A percentile compares a stretch with the other conserved stretches of the same genome.
Conservation (phyloP, 2,329 filamentous ascomycete species). For the Cyanodermella asteris region DNA sequence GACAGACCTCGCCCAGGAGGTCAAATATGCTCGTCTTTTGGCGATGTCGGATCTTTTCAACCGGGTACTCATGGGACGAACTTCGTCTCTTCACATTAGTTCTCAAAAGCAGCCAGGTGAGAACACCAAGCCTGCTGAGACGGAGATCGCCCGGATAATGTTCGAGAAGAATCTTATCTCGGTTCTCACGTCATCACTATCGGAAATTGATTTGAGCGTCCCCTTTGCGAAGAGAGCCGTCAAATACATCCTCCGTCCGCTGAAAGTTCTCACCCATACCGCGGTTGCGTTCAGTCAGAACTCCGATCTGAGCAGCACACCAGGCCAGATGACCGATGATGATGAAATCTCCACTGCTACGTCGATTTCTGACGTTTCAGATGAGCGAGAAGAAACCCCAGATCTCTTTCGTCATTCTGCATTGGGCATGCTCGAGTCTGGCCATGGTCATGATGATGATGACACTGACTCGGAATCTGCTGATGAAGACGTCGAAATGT, state of each 20-base stretch:
- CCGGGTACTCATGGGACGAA: slow-evolving; percentile 64
- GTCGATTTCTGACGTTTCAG: slow-evolving; percentile 70
- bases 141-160: slow-evolving; percentile 82
- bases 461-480: slow-evolving; percentile 50
- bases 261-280: slow-evolving; percentile 70
- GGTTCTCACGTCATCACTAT: slow-evolving; percentile 73
- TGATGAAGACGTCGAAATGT: slow-evolving; percentile 76
- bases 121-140: slow-evolving; percentile 26
- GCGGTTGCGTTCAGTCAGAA: slow-evolving; percentile 68
- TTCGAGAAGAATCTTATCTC: slow-evolving; percentile 93
- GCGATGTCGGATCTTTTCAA: slow-evolving; percentile 81
- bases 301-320: slow-evolving; percentile 47
- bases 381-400: slow-evolving; percentile 80
- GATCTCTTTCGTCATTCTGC: slow-evolving; percentile 94
- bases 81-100: slow-evolving; percentile 14
- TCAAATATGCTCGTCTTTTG: slow-evolving; percentile 72
- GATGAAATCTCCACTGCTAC: slow-evolving; percentile 76
- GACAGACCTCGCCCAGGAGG: slow-evolving; percentile 57
- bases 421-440: slow-evolving; percentile 77
- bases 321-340: slow-evolving; percentile 51
- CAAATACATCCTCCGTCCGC: slow-evolving; percentile 82
- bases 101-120: slow-evolving; percentile 10
- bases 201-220: slow-evolving; percentile 88
- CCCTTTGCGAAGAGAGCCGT: slow-evolving; percentile 82
- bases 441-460: slow-evolving; percentile 58